These are phyloP conservation scores for Fusarium pseudograminearum DNA, from an alignment of 2,329 filamentous ascomycete genomes.

Conservation along the genomic window DNA sequence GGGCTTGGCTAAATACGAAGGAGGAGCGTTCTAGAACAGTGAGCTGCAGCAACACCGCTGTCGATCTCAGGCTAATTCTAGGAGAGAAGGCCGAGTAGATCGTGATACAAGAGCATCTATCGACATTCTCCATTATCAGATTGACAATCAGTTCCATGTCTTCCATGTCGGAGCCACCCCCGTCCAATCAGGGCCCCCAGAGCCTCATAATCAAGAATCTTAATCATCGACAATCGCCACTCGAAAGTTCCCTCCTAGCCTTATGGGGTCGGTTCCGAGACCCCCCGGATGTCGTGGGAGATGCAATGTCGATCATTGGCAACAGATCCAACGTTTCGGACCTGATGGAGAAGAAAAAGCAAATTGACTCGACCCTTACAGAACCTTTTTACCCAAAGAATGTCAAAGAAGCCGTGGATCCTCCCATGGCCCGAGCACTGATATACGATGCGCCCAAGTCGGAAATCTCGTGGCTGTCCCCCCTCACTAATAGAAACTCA, in stretches of 20 bases:
- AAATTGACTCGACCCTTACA: not conserved
- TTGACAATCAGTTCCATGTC: not conserved
- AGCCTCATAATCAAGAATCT: not conserved
- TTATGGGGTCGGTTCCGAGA: not conserved
- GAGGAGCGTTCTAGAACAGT: not conserved
- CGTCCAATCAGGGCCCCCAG: not conserved
- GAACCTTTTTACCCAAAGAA: conserved; percentile 1
- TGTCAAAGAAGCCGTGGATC: not conserved
- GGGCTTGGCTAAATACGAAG: not conserved
- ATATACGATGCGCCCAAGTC: not conserved
- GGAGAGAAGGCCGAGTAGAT: not conserved
- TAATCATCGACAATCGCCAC: not conserved
- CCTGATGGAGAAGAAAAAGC: not conserved
- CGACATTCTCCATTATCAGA: not conserved
- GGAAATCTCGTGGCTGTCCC: not conserved
- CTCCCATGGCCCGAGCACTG: not conserved
- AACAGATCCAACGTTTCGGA: not conserved
- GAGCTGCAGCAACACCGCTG: not conserved
- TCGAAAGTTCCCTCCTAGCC: not conserved
- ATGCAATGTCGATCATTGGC: not conserved
- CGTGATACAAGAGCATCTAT: not conserved
- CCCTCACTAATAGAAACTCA: not conserved
- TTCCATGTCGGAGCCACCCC: not conserved
- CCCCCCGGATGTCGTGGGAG: not conserved
- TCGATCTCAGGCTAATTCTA: not conserved